Percentiles rank a stretch among this genome's conserved stretches.
These are phyloP conservation scores for Trichoderma guizhouense DNA, from an alignment of 2,329 filamentous ascomycete species.

Conservation along the genomic window DNA sequence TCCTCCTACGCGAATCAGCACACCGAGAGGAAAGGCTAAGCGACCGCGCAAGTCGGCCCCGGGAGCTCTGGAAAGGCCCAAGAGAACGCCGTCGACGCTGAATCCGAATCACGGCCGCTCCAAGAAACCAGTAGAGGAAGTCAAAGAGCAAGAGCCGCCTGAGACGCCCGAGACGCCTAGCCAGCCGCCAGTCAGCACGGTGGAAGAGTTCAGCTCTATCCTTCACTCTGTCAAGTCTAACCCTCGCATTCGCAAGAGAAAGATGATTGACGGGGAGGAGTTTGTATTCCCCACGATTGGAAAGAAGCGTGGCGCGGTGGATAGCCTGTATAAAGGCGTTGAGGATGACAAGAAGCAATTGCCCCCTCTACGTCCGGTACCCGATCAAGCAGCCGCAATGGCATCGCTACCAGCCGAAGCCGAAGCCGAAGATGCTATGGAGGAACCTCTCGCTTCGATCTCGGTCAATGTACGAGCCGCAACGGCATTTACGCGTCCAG, in stretches of 20 bases:
- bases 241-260: conserved; percentile 45
- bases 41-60: conserved; percentile 41
- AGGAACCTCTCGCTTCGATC: conserved; percentile 30
- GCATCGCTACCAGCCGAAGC: conserved; percentile 32
- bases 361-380: conserved; percentile 31
- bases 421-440: conserved; percentile 25
- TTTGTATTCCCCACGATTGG: conserved; percentile 23
- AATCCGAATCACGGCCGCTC: conserved; percentile 37
- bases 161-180: neutral
- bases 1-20: neutral
- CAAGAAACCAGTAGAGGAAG: conserved; percentile 20
- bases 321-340: conserved; percentile 1
- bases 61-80: conserved; percentile 31
- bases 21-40: conserved; percentile 28
- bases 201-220: conserved; percentile 40
- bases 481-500: conserved; percentile 20
- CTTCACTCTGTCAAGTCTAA: conserved; percentile 49
- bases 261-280: conserved; percentile 42
- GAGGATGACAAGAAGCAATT: conserved; percentile 25
- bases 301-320: conserved; percentile 17
- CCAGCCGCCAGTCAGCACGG: conserved; percentile 18
- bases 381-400: conserved; percentile 17
- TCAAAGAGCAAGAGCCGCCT: neutral
- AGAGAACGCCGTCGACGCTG: conserved; percentile 32
- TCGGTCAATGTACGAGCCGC: conserved; percentile 32